A percentile compares a stretch with the other conserved stretches of the same genome.
phyloP scores from a whole-genome alignment of 345 rosid species.

The Leavenworthia alabamica region DNA sequence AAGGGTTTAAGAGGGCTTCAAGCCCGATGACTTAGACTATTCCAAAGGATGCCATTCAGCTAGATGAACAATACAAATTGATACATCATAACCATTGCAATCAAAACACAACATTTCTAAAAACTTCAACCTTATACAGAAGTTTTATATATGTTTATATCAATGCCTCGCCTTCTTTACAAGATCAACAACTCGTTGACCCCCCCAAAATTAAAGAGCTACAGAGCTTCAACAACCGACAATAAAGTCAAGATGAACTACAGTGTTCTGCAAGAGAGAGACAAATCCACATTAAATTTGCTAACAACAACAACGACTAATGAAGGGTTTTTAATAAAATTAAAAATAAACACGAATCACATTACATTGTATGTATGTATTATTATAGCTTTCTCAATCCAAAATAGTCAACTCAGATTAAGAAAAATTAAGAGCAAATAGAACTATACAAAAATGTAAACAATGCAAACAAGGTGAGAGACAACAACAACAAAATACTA shows the following conservation, averaged over 20 bases:
- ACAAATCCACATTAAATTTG: neutral
- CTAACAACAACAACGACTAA: conserved; percentile 1
- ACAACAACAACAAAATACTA: neutral
- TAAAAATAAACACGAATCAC: neutral
- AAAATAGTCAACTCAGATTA: neutral
- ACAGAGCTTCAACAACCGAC: conserved; percentile 18
- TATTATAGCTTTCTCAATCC: conserved; percentile 12
- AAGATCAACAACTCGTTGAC: conserved; percentile 15
- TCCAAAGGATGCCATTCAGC: conserved; percentile 96
- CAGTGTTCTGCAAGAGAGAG: conserved; percentile 9
- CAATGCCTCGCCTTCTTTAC: neutral
- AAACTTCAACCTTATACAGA: conserved; percentile 14
- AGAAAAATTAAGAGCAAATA: neutral
- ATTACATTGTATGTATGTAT: too few relatives aligned
- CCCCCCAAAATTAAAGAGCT: neutral
- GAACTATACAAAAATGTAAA: neutral
- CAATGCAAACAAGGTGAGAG: neutral
- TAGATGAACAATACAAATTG: conserved; percentile 51
- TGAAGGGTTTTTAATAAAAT: neutral
- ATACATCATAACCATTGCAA: conserved; percentile 36
- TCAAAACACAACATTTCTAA: conserved; percentile 47
- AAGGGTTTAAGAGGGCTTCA: conserved; percentile 35
- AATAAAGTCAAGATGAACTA: conserved; percentile 8
- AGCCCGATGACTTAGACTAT: conserved; percentile 47
- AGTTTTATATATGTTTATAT: neutral